phyloP scores from a whole-genome alignment of 495 filamentous ascomycete genomes.

The Penicillium manginii region DNA sequence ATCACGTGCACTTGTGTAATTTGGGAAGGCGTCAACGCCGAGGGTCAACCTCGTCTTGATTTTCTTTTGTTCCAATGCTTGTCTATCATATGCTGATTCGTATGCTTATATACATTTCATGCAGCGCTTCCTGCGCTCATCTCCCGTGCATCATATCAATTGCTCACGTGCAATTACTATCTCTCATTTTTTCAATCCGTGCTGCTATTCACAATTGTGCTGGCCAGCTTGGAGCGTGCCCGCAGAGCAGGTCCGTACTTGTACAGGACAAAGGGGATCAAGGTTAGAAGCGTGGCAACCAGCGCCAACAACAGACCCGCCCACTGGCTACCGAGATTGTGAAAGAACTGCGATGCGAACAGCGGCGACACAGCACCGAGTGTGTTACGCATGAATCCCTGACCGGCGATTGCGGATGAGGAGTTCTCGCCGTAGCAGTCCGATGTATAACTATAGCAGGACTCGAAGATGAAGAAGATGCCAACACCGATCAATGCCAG shows the following conservation, averaged over 20 bases:
- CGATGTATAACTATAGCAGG: constrained; percentile 46
- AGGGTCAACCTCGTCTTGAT: constrained; percentile 2
- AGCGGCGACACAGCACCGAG: constrained; percentile 55
- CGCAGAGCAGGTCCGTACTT: constrained; percentile 47
- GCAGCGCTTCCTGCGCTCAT: background rate
- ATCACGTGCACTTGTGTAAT: background rate
- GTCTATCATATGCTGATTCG: too few relatives aligned
- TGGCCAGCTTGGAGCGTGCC: constrained; percentile 37
- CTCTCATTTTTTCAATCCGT: background rate
- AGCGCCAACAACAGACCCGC: constrained; percentile 48
- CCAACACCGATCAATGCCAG: constrained; percentile 44
- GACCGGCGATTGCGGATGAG: constrained; percentile 51
- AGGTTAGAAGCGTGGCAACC: constrained; percentile 41
- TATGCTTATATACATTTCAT: too few relatives aligned
- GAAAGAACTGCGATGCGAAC: constrained; percentile 53
- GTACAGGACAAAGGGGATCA: constrained; percentile 47
- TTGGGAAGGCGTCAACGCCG: background rate
- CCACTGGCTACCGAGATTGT: constrained; percentile 46
- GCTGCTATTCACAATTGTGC: constrained; percentile 13
- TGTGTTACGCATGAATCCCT: constrained; percentile 53
- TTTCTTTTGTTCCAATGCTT: background rate
- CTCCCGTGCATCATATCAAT: background rate
- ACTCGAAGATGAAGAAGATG: constrained; percentile 55
- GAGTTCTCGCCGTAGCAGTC: constrained; percentile 50
- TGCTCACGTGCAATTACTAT: background rate